Evolutionary conservation across 495 filamentous ascomycete genomes (phyloP).

Genomic region (Xylaria venustula): DNA sequence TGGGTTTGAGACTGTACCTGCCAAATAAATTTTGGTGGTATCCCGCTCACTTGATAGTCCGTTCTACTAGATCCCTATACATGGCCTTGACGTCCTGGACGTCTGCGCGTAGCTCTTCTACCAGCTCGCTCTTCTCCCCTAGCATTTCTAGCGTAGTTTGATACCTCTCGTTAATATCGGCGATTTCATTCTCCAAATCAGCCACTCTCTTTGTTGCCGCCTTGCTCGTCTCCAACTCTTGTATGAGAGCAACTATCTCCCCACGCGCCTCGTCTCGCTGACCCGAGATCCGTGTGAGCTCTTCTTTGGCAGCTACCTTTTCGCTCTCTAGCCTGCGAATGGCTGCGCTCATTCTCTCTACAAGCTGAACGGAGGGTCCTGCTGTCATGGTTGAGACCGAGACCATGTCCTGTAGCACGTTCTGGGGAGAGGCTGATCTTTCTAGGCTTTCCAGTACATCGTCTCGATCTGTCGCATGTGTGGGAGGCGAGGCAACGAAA

Average conservation of each 20-base stretch:
- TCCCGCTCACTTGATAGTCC: slow-evolving; percentile 56
- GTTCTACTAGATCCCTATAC: slow-evolving; percentile 88
- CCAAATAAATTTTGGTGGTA: slow-evolving; percentile 1
- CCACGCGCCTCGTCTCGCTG: slow-evolving; percentile 90
- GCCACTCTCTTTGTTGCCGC: slow-evolving; percentile 56
- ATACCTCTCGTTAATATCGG: slow-evolving; percentile 68
- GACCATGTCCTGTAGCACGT: slow-evolving; percentile 81
- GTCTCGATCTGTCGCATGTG: slow-evolving; percentile 67
- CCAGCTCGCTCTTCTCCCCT: slow-evolving; percentile 93
- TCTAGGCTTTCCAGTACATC: slow-evolving; percentile 61
- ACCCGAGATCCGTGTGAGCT: slow-evolving; percentile 70
- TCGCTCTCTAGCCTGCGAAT: slow-evolving; percentile 90
- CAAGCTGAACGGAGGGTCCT: slow-evolving; percentile 90
- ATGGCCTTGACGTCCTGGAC: slow-evolving; percentile 91
- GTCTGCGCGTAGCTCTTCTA: slow-evolving; percentile 86
- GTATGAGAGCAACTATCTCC: slow-evolving; percentile 86
- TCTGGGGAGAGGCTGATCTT: slow-evolving; percentile 64
- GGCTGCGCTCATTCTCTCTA: slow-evolving; percentile 93
- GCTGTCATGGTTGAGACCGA: slow-evolving; percentile 85
- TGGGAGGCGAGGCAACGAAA: slow-evolving; percentile 32
- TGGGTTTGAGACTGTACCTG: slow-evolving; percentile 7
- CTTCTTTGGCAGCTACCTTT: slow-evolving; percentile 80
- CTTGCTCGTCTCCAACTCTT: slow-evolving; percentile 72
- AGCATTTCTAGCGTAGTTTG: slow-evolving; percentile 91
- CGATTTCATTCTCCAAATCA: slow-evolving; percentile 64